Percentiles rank a stretch among this genome's conserved stretches.
Evolutionary conservation across 2,329 filamentous ascomycete species (phyloP).

Genomic region (Fusarium sp.): DNA sequence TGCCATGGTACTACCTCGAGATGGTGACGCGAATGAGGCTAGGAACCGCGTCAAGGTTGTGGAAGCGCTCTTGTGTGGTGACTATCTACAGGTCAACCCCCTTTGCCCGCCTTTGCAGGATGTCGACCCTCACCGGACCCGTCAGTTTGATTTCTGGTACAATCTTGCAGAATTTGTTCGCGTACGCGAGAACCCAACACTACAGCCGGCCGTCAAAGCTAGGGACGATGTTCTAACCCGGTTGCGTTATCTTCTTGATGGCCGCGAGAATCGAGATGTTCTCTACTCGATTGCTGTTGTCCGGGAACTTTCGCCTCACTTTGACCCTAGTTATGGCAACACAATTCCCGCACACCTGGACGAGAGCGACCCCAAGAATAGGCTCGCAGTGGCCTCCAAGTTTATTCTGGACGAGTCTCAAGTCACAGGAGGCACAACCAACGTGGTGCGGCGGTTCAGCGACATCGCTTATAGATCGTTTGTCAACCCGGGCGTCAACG

Average conservation of each 20-base stretch:
- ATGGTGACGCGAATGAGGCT: constrained; percentile 72
- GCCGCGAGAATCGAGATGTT: constrained; percentile 88
- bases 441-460: constrained; percentile 77
- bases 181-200: constrained; percentile 67
- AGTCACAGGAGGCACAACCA: constrained; percentile 76
- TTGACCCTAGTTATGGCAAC: constrained; percentile 68
- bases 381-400: constrained; percentile 75
- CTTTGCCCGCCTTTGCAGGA: constrained; percentile 63
- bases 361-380: constrained; percentile 75
- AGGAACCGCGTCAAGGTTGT: constrained; percentile 80
- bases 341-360: constrained; percentile 70
- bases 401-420: constrained; percentile 75
- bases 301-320: constrained; percentile 77
- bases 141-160: constrained; percentile 86
- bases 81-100: constrained; percentile 70
- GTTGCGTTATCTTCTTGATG: constrained; percentile 79
- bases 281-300: constrained; percentile 89
- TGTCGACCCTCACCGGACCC: constrained; percentile 65
- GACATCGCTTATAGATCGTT: constrained; percentile 74
- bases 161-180: constrained; percentile 76
- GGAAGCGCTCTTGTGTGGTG: constrained; percentile 80
- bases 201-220: constrained; percentile 57
- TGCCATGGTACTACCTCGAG: constrained; percentile 55
- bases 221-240: constrained; percentile 74
- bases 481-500: constrained; percentile 64